Base-by-base conservation (phyloP, 2,329 filamentous ascomycete genomes). In the Knoxdaviesia capensis region DNA sequence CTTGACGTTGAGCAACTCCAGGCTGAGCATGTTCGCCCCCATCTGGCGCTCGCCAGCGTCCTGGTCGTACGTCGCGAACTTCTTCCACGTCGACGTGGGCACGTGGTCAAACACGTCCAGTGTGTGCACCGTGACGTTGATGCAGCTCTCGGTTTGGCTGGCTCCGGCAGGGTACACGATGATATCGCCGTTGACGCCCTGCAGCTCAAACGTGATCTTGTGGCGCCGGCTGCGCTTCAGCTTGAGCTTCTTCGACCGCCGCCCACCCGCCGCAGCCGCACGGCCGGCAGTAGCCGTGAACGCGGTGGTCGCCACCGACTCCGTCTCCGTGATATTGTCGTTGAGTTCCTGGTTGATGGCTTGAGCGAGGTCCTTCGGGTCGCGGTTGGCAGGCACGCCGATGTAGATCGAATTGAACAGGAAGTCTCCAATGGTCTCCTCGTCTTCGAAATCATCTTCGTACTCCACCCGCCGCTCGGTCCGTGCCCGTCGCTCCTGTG, bases 351-450 rank as follows among this genome's bases (percentile, higher is more conserved):
- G 76, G 53, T 94, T 94, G 58, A 98, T 94, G 35, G 81, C 82
- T 38, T 75, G 73, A 4, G 83, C 69, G 7, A 96, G 68, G 31
- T 93, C 84, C 42, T 74, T 74, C 5, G 86, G 85, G 50, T 96
- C 88, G 44, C 80, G 75, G 50, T 87, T 90, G 7, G 82, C 71
- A 0, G 88, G 82, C 11, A 98, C 82, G 9, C 83, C 86, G 51
- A 98, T 94, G 62, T 94, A 98, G 43, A 98, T 94, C 0, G 90
- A 98, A 56, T 98, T 96, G 68, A 98, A 98, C 10, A 98, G 66
- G 50, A 92, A 93, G 55, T 98, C 92, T 5, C 85, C 86, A 57
- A 96, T 92, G 5, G 81, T 82, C 8, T 77, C 83, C 57, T 87
- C 82, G 37, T 87, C 80, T 40, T 93, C 82, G 28, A 80, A 71